Base-by-base conservation (phyloP, 345 rosid species). In the Populus simonii region DNA sequence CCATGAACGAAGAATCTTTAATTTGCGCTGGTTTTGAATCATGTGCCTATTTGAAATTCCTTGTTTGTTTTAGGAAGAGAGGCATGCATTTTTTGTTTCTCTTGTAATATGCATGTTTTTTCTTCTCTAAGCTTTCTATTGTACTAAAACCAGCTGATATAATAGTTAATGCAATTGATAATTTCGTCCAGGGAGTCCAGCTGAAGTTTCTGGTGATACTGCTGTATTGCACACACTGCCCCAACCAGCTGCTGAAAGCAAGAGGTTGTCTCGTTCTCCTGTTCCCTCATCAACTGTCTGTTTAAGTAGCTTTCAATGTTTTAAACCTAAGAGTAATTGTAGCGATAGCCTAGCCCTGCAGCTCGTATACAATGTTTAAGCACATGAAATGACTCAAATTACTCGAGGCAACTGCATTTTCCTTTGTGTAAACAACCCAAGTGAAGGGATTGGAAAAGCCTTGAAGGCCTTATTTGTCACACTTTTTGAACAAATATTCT, bases 221-320 rank as follows among this genome's bases (percentile, higher is more conserved):
- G 84, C 94, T 76, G 92, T 93, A 66, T 75, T 85, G 53, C 82
- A 83, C 70, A 83, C 90, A 66, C 74, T 95, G 81, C 93, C 93
- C 79, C 94, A 89, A 68, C 93, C 96, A 71, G 79, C 86, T 66
- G 90, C 96, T 83, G 98, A 93, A 85, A 93, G 88, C 81, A 95
- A 86, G 86, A 93, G 98, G 98, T 92, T 81, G 59, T 68, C 66
- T 57, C 43, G 67, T 75, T 29, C 70, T 63, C 27, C 29, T 61
- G 66, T 61, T 47, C 66, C 31, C 63, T 62, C 35, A 53, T 62
- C 8, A 16, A 23, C 35, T 65, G 72, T 74, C 45, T 61, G 47
- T 35, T 76, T 35, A 43, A 74, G 73, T 63, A 41, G 31, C 57
- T 59, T 39, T 39, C 36, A 9, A 8, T 39, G 43, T 39, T 39